Percentiles rank a stretch among this genome's conserved stretches.
These are phyloP conservation scores for Lentinula sp. DNA, from an alignment of 768 basidiomycete species.

Conservation along the genomic window DNA sequence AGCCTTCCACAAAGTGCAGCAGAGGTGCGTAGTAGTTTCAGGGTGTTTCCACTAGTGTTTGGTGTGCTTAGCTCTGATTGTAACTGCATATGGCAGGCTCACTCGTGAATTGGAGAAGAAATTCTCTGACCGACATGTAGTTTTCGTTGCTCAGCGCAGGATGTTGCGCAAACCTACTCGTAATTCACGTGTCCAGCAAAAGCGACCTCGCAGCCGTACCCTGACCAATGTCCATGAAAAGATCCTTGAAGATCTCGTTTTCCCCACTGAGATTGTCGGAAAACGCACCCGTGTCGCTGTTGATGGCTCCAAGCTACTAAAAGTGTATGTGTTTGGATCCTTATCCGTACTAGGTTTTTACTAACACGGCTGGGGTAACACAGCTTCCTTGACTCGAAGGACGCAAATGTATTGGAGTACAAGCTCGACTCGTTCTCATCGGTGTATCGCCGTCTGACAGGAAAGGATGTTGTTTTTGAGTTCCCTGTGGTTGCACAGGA, in stretches of 20 bases:
- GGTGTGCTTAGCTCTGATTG: slow-evolving; percentile 2
- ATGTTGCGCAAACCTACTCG: slow-evolving; percentile 98
- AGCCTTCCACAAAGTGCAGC: slow-evolving; percentile 98
- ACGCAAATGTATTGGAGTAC: slow-evolving; percentile 97
- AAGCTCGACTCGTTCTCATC: slow-evolving; percentile 99
- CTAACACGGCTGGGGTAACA: slow-evolving; percentile 12
- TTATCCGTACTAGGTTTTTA: slow-evolving; percentile 8
- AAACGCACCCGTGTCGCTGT: slow-evolving; percentile 93
- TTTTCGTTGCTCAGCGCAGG: slow-evolving; percentile 97
- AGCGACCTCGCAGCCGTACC: slow-evolving; percentile 94
- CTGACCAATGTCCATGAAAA: slow-evolving; percentile 97
- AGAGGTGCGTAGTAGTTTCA: slow-evolving; percentile 52
- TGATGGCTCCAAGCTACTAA: slow-evolving; percentile 92
- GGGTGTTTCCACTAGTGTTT: background rate
- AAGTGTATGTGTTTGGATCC: slow-evolving; percentile 71
- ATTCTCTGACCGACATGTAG: slow-evolving; percentile 98
- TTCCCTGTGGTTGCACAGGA: slow-evolving; percentile 76
- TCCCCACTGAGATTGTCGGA: slow-evolving; percentile 98
- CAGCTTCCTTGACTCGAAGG: slow-evolving; percentile 97
- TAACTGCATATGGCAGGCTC: slow-evolving; percentile 49
- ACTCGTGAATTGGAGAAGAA: slow-evolving; percentile 99
- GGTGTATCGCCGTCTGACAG: slow-evolving; percentile 91
- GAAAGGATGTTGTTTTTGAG: slow-evolving; percentile 95
- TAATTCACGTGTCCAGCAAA: slow-evolving; percentile 88
- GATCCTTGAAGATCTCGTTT: slow-evolving; percentile 98